Evolutionary conservation across 495 filamentous ascomycete species (phyloP).

Genomic region (Penicillium coffeae): DNA sequence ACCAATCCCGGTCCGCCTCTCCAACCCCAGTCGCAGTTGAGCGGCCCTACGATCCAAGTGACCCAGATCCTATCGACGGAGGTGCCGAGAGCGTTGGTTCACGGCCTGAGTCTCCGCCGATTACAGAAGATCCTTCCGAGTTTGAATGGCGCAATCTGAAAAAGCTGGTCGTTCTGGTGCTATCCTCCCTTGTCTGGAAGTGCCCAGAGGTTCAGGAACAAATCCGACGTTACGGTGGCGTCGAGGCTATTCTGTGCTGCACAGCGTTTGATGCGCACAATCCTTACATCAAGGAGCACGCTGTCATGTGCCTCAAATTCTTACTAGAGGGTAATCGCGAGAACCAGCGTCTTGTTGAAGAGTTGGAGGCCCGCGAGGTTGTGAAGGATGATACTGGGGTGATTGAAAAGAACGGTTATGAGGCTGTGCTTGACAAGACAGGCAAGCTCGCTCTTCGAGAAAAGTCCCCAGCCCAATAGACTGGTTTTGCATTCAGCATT

Average conservation of each 20-base stretch:
- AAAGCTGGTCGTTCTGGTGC: conserved; percentile 81
- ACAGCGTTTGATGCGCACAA: conserved; percentile 84
- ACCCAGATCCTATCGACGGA: conserved; percentile 42
- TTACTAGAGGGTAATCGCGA: conserved; percentile 78
- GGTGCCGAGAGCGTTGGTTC: conserved; percentile 38
- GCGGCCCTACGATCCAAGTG: conserved; percentile 53
- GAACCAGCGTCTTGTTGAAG: conserved; percentile 70
- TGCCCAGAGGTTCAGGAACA: conserved; percentile 76
- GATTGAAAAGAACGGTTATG: conserved; percentile 49
- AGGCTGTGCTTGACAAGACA: conserved; percentile 51
- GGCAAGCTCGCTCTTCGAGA: conserved; percentile 45
- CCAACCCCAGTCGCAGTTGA: conserved; percentile 51
- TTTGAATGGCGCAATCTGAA: conserved; percentile 95
- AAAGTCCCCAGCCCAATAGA: conserved; percentile 18
- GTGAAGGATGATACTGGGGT: conserved; percentile 46
- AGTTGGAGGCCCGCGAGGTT: conserved; percentile 54
- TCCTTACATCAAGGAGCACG: conserved; percentile 85
- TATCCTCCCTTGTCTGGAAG: conserved; percentile 81
- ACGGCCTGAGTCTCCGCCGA: conserved; percentile 56
- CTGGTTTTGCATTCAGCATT: no score
- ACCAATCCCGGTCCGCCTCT: conserved; percentile 22
- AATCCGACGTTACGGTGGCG: conserved; percentile 73
- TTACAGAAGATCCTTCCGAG: conserved; percentile 74
- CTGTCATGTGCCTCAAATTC: conserved; percentile 86
- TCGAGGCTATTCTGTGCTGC: conserved; percentile 81